Evolutionary conservation across 148 eudicot genomes (phyloP).

Genomic region (Rhododendron vialii): DNA sequence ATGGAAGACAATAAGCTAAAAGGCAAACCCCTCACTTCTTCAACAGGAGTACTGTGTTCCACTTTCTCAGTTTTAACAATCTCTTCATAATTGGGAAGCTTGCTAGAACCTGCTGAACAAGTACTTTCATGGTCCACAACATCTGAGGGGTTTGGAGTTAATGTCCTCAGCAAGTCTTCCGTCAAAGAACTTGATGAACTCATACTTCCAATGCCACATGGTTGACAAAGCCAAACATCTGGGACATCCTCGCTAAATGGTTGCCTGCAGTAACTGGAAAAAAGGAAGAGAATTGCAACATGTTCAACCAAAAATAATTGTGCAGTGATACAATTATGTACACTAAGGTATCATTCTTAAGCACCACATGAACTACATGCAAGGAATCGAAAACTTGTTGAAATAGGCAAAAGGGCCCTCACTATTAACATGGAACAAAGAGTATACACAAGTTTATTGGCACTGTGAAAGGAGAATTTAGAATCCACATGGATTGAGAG

Average conservation of each 20-base stretch:
- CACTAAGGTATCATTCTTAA: neutral
- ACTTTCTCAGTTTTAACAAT: conserved; percentile 22
- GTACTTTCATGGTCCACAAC: neutral
- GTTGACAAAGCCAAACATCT: conserved; percentile 23
- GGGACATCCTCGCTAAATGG: neutral
- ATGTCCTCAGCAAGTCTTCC: neutral
- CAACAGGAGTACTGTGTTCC: conserved; percentile 5
- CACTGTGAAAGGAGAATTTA: neutral
- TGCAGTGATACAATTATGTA: neutral
- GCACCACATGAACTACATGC: neutral
- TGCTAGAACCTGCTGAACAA: neutral
- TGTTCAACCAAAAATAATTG: neutral
- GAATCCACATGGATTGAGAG: conserved; percentile 9
- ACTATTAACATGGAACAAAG: neutral
- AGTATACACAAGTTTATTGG: neutral
- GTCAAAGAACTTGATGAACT: neutral
- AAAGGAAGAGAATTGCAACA: neutral
- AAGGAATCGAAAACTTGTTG: neutral
- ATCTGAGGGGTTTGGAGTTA: neutral
- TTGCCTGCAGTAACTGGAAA: conserved; percentile 33
- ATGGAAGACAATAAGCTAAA: neutral
- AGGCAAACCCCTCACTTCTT: conserved; percentile 20
- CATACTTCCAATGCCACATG: conserved; percentile 9
- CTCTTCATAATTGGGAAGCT: conserved; percentile 5
- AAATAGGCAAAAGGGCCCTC: too few relatives aligned